Evolutionary conservation across 1,284 basidiomycete genomes (phyloP), one percentile per base, ranked within the genome.

Genomic region (Malassezia restricta): DNA sequence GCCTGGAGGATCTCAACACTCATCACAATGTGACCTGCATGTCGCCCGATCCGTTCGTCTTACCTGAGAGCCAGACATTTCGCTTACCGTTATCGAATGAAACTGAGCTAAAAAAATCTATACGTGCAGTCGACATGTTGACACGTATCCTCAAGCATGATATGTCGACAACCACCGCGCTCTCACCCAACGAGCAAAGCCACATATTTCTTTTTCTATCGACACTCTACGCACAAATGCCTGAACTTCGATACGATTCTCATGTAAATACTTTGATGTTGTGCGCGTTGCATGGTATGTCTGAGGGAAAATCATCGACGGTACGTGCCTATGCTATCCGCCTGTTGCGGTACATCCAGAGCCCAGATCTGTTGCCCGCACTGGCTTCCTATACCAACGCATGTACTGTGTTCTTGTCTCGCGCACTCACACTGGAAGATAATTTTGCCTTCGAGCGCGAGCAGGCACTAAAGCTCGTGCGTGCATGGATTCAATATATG

Each of bases 391-490:
- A 49, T 29, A 15, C 30, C 6, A 8, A 11, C 3, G 15, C 29
- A n/a, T 28, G 44, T 11, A 8, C 42, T n/a, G 32, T 54, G 29
- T 42, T 49, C 1, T 20, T 49, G 5, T 30, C 28, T 6, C 43
- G 52, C 12, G 41, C 52, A 14, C 14, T 54, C 0, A n/a, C 33
- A 27, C 47, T 30, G 14, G 47, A 49, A n/a, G 35, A 40, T 1
- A 7, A n/a, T 0, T 30, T n/a, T 8, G 39, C 12, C 7, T 38
- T 33, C 2, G 92, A 98, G 76, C 86, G 90, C 67, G 87, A 95
- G 69, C 90, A 96, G 72, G 88, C 82, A n/a, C 82, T 99, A 63
- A 87, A 88, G 58, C 81, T 96, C 17, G 81, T 96, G 43, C 84
- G 92, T n/a, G 77, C 82, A 1, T 81, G 91, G 38, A 80, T 91